Percentiles rank a stretch among this genome's conserved stretches.
Evolutionary conservation across 495 filamentous ascomycete species (phyloP).

Genomic region (Neurospora sp.): DNA sequence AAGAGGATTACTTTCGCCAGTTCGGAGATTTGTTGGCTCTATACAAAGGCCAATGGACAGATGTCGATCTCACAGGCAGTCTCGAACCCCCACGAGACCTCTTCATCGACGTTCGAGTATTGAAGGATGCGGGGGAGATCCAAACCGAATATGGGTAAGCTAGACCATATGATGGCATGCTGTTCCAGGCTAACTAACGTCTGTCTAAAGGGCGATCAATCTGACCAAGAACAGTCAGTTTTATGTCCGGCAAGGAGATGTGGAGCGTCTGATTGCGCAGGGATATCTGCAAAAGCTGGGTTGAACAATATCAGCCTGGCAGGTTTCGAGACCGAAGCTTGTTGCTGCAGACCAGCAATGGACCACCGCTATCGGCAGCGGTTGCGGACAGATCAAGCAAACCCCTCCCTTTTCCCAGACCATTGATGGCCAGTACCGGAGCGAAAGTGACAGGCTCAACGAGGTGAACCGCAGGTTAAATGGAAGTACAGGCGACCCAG

Average conservation of each 20-base stretch:
- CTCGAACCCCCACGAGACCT: constrained; percentile 90
- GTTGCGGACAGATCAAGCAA: not conserved
- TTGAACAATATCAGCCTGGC: constrained; percentile 32
- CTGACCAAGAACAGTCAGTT: constrained; percentile 98
- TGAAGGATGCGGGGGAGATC: constrained; percentile 97
- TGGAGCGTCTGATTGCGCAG: constrained; percentile 87
- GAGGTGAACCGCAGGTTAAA: not conserved
- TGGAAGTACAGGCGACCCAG: not conserved
- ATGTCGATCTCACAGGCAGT: constrained; percentile 91
- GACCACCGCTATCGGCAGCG: not conserved
- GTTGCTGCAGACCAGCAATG: not conserved
- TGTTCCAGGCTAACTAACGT: not conserved
- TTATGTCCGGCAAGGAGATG: constrained; percentile 92
- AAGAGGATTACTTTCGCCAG: constrained; percentile 90
- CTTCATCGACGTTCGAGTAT: constrained; percentile 93
- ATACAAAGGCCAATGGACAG: constrained; percentile 98
- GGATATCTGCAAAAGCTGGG: constrained; percentile 92
- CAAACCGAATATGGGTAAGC: constrained; percentile 97
- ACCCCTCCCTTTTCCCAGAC: not conserved
- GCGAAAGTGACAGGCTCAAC: not conserved
- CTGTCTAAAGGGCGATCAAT: constrained; percentile 64
- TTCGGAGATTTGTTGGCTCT: constrained; percentile 88
- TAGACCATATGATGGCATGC: not conserved
- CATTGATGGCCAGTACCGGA: not conserved
- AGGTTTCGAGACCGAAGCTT: not conserved